These are phyloP conservation scores for Phyllosticta ampelicida DNA, from an alignment of 2,329 filamentous ascomycete species.

Conservation along the genomic window DNA sequence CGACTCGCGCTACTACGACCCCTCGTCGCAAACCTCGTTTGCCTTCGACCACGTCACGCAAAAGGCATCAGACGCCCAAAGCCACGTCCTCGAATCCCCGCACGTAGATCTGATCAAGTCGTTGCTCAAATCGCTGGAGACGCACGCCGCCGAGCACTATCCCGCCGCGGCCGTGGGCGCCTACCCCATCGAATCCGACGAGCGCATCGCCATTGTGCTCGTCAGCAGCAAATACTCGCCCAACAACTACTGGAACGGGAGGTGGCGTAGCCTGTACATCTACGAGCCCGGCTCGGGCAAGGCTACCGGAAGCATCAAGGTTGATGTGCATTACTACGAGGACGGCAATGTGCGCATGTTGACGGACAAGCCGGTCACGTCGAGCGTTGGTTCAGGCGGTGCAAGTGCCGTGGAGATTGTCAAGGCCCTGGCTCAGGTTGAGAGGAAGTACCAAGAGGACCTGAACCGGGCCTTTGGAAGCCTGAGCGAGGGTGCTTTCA, in stretches of 20 bases:
- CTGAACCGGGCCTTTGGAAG: conserved; percentile 81
- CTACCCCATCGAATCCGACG: conserved; percentile 68
- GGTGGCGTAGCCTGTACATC: conserved; percentile 84
- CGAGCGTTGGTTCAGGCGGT: conserved; percentile 43
- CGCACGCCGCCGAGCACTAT: conserved; percentile 82
- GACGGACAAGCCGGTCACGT: conserved; percentile 65
- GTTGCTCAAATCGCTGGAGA: conserved; percentile 62
- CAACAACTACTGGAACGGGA: conserved; percentile 98
- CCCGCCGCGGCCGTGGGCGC: conserved; percentile 70
- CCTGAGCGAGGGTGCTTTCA: conserved; percentile 91
- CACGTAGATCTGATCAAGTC: conserved; percentile 76
- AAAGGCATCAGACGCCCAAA: conserved; percentile 76
- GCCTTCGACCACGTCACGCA: conserved; percentile 72
- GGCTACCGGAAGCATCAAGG: conserved; percentile 71
- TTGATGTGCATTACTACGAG: conserved; percentile 99
- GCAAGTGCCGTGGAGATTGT: conserved; percentile 58
- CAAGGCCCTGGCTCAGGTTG: conserved; percentile 64
- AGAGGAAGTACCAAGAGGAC: conserved; percentile 94
- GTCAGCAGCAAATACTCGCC: conserved; percentile 97
- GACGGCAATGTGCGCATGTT: conserved; percentile 92
- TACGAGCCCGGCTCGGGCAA: conserved; percentile 57
- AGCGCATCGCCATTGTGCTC: conserved; percentile 66
- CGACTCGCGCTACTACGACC: conserved; percentile 77
- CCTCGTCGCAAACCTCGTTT: conserved; percentile 80
- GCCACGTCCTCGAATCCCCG: conserved; percentile 63